phyloP scores from a whole-genome alignment of 768 basidiomycete genomes.

The Cubamyces sp. region DNA sequence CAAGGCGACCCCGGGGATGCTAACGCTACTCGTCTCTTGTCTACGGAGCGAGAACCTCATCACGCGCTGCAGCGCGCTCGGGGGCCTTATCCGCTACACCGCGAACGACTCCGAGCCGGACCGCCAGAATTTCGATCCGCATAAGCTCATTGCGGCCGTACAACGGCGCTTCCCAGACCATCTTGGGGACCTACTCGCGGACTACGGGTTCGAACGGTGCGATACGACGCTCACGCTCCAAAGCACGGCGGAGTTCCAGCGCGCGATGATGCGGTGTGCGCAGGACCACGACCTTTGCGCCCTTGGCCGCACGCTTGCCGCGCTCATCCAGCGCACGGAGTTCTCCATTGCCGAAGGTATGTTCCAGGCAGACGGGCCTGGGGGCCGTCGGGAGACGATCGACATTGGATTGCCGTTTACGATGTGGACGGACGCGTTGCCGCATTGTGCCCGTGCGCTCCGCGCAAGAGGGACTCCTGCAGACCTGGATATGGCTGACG shows the following conservation, averaged over 20 bases:
- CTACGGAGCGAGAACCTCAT: conserved; percentile 59
- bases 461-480: conserved; percentile 44
- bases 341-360: conserved; percentile 63
- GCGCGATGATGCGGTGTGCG: conserved; percentile 54
- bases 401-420: conserved; percentile 62
- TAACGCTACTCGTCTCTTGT: conserved; percentile 58
- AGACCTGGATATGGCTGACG: conserved; percentile 60
- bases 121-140: conserved; percentile 51
- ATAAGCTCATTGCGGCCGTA: conserved; percentile 47
- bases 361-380: conserved; percentile 48
- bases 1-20: conserved; percentile 46
- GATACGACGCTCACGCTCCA: conserved; percentile 45
- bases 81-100: conserved; percentile 57
- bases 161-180: conserved; percentile 49
- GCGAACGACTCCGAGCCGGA: conserved; percentile 48
- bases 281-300: conserved; percentile 53
- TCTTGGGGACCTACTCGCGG: conserved; percentile 48
- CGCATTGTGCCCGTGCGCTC: conserved; percentile 60
- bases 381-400: conserved; percentile 45
- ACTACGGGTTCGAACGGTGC: conserved; percentile 51
- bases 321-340: conserved; percentile 59
- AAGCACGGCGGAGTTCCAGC: conserved; percentile 49
- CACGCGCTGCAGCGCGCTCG: conserved; percentile 54
- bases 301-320: conserved; percentile 53
- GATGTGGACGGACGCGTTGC: conserved; percentile 61